Evolutionary conservation across 345 rosid genomes (phyloP), one percentile per base, ranked within the genome.

Genomic region (Populus deltoides): DNA sequence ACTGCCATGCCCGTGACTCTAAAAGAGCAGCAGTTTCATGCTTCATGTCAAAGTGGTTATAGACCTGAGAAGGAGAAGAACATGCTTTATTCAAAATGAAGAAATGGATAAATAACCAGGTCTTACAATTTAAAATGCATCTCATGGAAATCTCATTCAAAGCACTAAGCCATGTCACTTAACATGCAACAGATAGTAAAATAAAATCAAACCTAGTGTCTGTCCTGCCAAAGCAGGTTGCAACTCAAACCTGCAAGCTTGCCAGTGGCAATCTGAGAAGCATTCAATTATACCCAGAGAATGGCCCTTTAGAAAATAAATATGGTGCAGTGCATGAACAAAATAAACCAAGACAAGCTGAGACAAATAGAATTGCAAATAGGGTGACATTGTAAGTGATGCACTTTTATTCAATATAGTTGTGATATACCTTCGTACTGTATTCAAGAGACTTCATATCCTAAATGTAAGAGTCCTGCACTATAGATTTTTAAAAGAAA

Each of bases 41-140:
- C 85, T 90, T 96, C 99, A 96, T 93, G 83, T 93, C 94, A 71
- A 96, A 96, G 83, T 96, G 97, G 75, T 88, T 93, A 81, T 92
- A 96, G 62, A 96, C 98, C 99, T 96, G 93, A 57, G 80, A 82
- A 67, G 73, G 74, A 24, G 18, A 39, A 74, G 73, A 83, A 27
- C 35, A 61, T 25, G 41, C 45, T 45, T 22, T 16, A 13, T 35
- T 47, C 41, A 13, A 49, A 66, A 7, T 31, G 74, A 13, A 72
- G 29, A 27, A 47, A 29, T 20, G 7, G 41, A 77, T 65, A 3
- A 71, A 72, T 18, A 66, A 72, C 35, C 17, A 7, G 57, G 1
- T 36, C 7, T 29, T 53, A 39, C 47, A 62, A 41, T 36, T 36
- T 3, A 61, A 73, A 36, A 36, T 20, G 13, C 16, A 57, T 72